These are phyloP conservation scores for Kurtzmaniella natalensis DNA, from an alignment of 1,139 yeast species.

Conservation along the genomic window DNA sequence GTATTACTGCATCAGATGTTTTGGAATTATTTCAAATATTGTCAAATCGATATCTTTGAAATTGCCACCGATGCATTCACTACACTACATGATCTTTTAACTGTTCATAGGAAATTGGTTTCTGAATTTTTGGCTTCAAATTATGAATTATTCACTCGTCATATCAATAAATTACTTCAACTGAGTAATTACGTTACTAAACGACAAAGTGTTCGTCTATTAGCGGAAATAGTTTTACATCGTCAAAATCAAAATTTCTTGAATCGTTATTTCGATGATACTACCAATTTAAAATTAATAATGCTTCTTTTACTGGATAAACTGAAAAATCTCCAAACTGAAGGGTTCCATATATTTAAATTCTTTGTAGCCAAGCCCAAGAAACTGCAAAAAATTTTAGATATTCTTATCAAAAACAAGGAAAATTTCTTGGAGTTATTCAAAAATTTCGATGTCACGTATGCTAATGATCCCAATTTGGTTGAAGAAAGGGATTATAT, in stretches of 20 bases:
- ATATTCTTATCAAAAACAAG: constrained; percentile 78
- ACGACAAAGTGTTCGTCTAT: constrained; percentile 79
- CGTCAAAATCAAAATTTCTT: constrained; percentile 70
- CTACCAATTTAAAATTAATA: constrained; percentile 76
- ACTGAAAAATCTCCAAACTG: constrained; percentile 82
- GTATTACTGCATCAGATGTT: constrained; percentile 52
- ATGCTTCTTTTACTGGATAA: constrained; percentile 87
- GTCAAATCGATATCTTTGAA: constrained; percentile 75
- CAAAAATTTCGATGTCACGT: constrained; percentile 58
- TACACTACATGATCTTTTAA: constrained; percentile 65
- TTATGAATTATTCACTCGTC: constrained; percentile 51
- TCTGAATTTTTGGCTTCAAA: constrained; percentile 62
- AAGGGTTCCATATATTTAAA: constrained; percentile 90
- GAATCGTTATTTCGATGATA: constrained; percentile 72
- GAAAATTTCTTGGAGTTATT: constrained; percentile 70
- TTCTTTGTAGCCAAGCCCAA: constrained; percentile 93
- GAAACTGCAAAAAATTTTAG: constrained; percentile 73
- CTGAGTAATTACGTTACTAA: constrained; percentile 86
- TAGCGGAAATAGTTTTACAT: constrained; percentile 71
- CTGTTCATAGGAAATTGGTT: constrained; percentile 64
- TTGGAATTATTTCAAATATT: constrained; percentile 83
- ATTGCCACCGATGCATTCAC: constrained; percentile 87
- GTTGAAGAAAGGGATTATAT: constrained; percentile 81
- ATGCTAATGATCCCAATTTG: constrained; percentile 63
- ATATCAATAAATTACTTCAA: constrained; percentile 65